phyloP scores from a whole-genome alignment of 2,329 filamentous ascomycete species.

The Fusarium sp. region DNA sequence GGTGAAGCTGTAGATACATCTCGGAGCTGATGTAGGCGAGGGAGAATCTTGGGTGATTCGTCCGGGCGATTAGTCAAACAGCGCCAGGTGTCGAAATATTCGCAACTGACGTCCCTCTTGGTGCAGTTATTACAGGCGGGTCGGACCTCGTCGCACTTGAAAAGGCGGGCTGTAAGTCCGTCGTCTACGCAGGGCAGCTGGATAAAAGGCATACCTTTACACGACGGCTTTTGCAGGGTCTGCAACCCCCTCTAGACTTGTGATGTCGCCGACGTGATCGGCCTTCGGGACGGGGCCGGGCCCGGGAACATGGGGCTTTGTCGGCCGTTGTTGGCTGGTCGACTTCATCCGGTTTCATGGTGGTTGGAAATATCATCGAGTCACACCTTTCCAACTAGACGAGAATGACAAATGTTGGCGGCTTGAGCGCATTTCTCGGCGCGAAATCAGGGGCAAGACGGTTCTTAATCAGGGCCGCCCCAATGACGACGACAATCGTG shows the following conservation, averaged over 20 bases:
- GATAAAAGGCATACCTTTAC: background rate
- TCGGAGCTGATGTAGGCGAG: background rate
- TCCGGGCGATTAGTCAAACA: too few species aligned
- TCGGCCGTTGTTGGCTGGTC: background rate
- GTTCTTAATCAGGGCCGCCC: background rate
- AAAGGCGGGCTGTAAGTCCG: background rate
- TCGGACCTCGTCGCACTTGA: background rate
- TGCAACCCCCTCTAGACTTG: background rate
- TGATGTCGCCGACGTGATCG: background rate
- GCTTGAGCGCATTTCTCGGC: background rate
- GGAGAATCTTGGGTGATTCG: background rate
- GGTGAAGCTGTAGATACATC: background rate
- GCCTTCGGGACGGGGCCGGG: background rate
- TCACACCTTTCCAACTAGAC: background rate
- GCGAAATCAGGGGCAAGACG: background rate
- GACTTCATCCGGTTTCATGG: background rate
- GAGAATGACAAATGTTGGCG: background rate
- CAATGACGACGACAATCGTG: background rate
- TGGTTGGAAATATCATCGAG: background rate
- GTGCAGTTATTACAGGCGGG: background rate
- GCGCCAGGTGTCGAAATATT: background rate
- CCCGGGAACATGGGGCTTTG: background rate
- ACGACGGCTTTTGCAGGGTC: background rate
- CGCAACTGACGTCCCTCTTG: background rate
- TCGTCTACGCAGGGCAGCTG: accelerated